Base-by-base conservation (phyloP, 176 grass and related monocot species). In the Carex scoparia region DNA sequence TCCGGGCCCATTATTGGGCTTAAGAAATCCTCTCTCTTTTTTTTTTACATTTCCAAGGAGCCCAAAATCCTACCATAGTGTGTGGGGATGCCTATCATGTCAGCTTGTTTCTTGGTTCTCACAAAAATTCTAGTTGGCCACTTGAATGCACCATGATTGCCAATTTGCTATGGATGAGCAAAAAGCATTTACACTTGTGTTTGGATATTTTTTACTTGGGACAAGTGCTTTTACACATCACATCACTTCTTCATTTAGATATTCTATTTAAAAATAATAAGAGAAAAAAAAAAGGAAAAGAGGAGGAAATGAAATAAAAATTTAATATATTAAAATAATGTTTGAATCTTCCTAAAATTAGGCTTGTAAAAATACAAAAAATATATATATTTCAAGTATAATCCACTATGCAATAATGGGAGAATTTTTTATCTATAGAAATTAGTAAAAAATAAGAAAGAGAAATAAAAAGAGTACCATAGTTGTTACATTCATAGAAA, bases 71-170 rank as follows among this genome's bases (percentile, higher is more conserved):
- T 57, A 13, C 33, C 33, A 33, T 68, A 12, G 48, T 56, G 46
- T 55, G 73, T 77, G 73, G 73, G 49, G 73, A 31, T 23, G 6
- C 19, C 49, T 77, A 77, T 31, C 27, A 33, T 77, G 73, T 56
- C 73, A 77, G 10, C 48, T 77, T 32, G 73, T 31, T 16, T 15
- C 55, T 77, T 77, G 73, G 73, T 77, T 77, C 73, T 77, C 28
- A 56, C 11, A 77, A 77, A 54, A 8, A 77, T 56, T 12, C 49
- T 5, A 77, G 49, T 32, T 77, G 72, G 73, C 73, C 23, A 77
- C 49, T 56, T 32, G 48, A 54, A 77, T 56, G 73, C 73, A 77
- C 48, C 27, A 77, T 56, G 27, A 77, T 77, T 69, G 67, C 4
- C 30, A 16, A 49, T 49, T 49, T 49, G 48, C 48, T 23, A 10